Conservation (phyloP, 164 flowering plant species). For the Sedum album region DNA sequence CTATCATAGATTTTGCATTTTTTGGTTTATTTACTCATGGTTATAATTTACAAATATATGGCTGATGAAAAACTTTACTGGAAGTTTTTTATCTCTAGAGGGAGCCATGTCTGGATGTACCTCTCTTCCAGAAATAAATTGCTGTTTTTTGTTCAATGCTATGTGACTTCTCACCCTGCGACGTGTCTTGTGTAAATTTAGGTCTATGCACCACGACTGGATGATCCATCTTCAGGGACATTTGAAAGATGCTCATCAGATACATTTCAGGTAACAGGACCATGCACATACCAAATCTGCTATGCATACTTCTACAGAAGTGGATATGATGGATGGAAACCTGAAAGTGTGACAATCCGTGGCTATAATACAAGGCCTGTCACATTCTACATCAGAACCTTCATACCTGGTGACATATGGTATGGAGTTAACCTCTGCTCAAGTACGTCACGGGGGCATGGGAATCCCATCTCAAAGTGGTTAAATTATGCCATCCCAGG, state of each 20-base stretch:
- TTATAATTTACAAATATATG: no score
- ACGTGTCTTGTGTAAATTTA: constrained; percentile 10
- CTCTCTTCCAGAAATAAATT: background rate
- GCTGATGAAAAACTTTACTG: no score
- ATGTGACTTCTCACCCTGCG: background rate
- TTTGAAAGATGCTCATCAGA: constrained; percentile 76
- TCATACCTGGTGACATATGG: constrained; percentile 37
- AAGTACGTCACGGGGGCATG: constrained; percentile 15
- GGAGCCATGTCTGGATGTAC: background rate
- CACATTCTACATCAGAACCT: constrained; percentile 34
- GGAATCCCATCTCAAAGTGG: background rate
- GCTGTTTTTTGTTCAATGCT: background rate
- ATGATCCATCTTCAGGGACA: constrained; percentile 53
- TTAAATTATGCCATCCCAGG: constrained; percentile 9
- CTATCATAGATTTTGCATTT: no score
- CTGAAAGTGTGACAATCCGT: constrained; percentile 31
- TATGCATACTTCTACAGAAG: constrained; percentile 43
- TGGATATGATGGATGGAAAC: constrained; percentile 61
- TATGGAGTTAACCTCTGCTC: constrained; percentile 39
- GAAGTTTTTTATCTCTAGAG: no score
- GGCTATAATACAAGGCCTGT: constrained; percentile 28
- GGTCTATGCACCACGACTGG: constrained; percentile 69
- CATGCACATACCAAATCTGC: constrained; percentile 56
- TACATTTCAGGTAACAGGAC: constrained; percentile 50
- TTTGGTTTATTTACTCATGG: no score